Percentiles rank a stretch among this genome's conserved stretches.
phyloP scores from a whole-genome alignment of 164 flowering plant species.

The Macadamia integrifolia region DNA sequence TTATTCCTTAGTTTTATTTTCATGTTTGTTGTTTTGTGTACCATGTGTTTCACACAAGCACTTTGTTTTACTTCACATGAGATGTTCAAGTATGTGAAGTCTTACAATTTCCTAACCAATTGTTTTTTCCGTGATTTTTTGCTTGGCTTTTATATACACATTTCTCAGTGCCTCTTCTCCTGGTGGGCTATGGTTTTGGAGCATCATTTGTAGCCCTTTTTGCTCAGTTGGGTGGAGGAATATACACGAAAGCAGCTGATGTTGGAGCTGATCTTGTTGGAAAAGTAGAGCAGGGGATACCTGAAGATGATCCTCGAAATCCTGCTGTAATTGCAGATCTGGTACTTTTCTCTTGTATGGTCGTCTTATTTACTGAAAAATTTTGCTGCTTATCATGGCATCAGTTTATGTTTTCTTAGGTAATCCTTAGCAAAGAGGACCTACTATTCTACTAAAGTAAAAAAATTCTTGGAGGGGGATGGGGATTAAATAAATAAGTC shows the following conservation, averaged over 20 bases:
- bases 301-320: constrained; percentile 98
- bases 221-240: constrained; percentile 99
- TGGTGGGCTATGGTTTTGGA: constrained; percentile 98
- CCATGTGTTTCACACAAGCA: too few species aligned
- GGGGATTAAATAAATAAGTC: too few species aligned
- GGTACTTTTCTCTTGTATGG: constrained; percentile 37
- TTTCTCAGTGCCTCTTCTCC: constrained; percentile 90
- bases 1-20: too few species aligned
- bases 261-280: constrained; percentile 99
- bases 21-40: too few species aligned
- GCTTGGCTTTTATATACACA: constrained; percentile 6
- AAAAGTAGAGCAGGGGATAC: constrained; percentile 98
- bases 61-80: too few species aligned
- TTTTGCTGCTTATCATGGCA: not conserved
- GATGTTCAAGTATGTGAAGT: too few species aligned
- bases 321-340: constrained; percentile 99
- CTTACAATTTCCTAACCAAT: not conserved
- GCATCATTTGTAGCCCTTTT: constrained; percentile 99
- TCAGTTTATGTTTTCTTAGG: not conserved
- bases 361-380: not conserved
- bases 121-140: constrained; percentile 5
- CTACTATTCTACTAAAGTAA: too few species aligned
- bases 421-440: too few species aligned
- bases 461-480: too few species aligned
- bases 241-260: constrained; percentile 99